These are phyloP conservation scores for Leccinum subgranulosum DNA, from an alignment of 768 basidiomycete genomes.

Conservation along the genomic window DNA sequence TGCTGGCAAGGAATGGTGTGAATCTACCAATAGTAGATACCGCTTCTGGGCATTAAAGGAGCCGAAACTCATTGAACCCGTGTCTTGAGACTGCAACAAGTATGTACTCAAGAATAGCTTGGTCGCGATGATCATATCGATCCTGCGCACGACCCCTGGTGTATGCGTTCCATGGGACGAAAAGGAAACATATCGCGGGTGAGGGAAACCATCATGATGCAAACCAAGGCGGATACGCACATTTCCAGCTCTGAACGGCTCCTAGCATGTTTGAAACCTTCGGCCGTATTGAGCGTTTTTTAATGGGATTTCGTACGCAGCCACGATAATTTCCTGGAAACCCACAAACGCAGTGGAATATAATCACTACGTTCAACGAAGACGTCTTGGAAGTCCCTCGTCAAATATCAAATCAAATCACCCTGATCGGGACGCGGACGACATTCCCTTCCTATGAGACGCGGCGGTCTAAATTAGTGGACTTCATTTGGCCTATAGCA, in stretches of 20 bases:
- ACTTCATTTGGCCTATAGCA: background rate
- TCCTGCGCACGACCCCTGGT: slow-evolving; percentile 45
- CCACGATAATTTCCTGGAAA: slow-evolving; percentile 48
- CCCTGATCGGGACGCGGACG: slow-evolving; percentile 50
- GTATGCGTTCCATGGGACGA: background rate
- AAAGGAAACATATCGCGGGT: background rate
- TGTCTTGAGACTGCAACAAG: slow-evolving; percentile 43
- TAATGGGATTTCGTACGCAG: slow-evolving; percentile 50
- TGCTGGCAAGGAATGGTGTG: slow-evolving; percentile 22
- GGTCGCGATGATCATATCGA: slow-evolving; percentile 52
- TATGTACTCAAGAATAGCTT: slow-evolving; percentile 60
- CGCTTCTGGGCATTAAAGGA: background rate
- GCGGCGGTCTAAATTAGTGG: background rate
- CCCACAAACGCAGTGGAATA: background rate
- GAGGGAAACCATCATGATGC: background rate
- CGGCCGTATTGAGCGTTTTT: slow-evolving; percentile 47
- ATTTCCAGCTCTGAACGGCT: slow-evolving; percentile 55
- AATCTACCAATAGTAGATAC: background rate
- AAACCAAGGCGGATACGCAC: slow-evolving; percentile 16
- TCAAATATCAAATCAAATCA: slow-evolving; percentile 5
- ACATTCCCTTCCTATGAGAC: slow-evolving; percentile 39
- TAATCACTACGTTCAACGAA: background rate
- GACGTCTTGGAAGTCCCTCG: background rate
- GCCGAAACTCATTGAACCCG: slow-evolving; percentile 24
- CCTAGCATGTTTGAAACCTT: slow-evolving; percentile 33